Base-by-base conservation (phyloP, 83 land plant genomes). In the Picea engelmannii region DNA sequence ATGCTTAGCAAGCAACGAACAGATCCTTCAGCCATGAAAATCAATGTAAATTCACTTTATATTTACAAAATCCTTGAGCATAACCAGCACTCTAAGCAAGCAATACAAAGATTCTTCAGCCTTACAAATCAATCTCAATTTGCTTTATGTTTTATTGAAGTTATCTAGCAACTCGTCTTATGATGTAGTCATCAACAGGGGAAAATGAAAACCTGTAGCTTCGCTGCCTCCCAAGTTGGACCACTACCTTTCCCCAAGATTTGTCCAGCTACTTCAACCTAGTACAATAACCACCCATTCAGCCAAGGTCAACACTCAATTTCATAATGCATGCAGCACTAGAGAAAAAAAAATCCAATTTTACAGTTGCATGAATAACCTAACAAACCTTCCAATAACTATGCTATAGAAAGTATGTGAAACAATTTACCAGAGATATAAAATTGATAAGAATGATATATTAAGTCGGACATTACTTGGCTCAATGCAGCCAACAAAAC, bases 191-290 rank as follows among this genome's bases (percentile, higher is more conserved):
- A 12, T 55, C 59, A 55, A 55, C 59, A 11, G 59, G 59, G 68
- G n/a, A 4, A 66, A 66, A 66, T 52, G 81, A 55, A 78, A 63
- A 94, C 96, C 94, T 87, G 89, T 44, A 84, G 61, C 85, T 92
- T 94, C 18, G 94, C 94, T 73, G 88, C 96, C 31, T 94, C 96
- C 94, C 91, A 94, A 75, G 88, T 86, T 76, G 73, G 61, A 10
- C 96, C 96, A 77, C 68, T 76, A 59, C 96, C 96, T 58, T 88
- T 88, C 20, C 90, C 94, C 62, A 90, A 66, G 21, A 94, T 79
- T 79, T 87, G 91, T 47, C 94, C 94, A 66, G 79, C 89, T 66
- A 94, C 84, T 88, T 91, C 94, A 79, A 94, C 96, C 96, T 93
- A 64, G 38, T 23, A 81, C 23, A 75, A 35, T 20, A 64, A 55